These are phyloP conservation scores for Neopestalotiopsis sp. DNA, from an alignment of 2,329 filamentous ascomycete genomes.

Conservation along the genomic window DNA sequence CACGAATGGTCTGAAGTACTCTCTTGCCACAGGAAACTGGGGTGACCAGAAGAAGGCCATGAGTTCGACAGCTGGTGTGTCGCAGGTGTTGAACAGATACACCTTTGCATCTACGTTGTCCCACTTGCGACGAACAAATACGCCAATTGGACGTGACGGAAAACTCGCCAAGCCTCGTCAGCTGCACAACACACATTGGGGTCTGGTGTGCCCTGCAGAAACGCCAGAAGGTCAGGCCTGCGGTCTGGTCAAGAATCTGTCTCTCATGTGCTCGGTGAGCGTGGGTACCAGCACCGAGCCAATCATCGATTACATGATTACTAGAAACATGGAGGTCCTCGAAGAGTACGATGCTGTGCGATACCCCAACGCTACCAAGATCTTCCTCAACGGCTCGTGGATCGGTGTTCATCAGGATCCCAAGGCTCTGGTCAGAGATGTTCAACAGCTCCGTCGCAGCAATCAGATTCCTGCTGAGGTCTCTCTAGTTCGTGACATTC, in stretches of 20 bases:
- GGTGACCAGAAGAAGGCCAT: slow-evolving; percentile 99
- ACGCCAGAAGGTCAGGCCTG: slow-evolving; percentile 98
- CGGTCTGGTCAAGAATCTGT: slow-evolving; percentile 96
- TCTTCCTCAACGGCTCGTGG: slow-evolving; percentile 98
- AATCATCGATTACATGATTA: slow-evolving; percentile 93
- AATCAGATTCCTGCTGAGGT: slow-evolving; percentile 90
- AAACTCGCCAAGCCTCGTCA: slow-evolving; percentile 98
- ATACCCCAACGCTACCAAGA: slow-evolving; percentile 92
- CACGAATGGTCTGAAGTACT: slow-evolving; percentile 95
- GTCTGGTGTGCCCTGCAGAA: slow-evolving; percentile 93
- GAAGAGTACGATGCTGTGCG: slow-evolving; percentile 90
- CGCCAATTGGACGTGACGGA: slow-evolving; percentile 94
- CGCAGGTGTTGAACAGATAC: slow-evolving; percentile 96
- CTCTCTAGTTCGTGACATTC: slow-evolving; percentile 92
- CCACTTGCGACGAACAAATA: slow-evolving; percentile 96
- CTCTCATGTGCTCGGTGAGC: slow-evolving; percentile 97
- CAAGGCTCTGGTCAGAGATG: slow-evolving; percentile 79
- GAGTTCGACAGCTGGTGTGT: slow-evolving; percentile 94
- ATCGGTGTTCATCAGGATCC: slow-evolving; percentile 94
- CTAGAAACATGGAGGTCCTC: slow-evolving; percentile 92
- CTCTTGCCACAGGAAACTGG: slow-evolving; percentile 97
- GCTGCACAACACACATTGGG: slow-evolving; percentile 98
- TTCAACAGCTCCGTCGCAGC: slow-evolving; percentile 78
- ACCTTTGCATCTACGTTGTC: slow-evolving; percentile 96
- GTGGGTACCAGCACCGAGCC: slow-evolving; percentile 91